Evolutionary conservation across 495 filamentous ascomycete genomes (phyloP), one percentile per base, ranked within the genome.

Genomic region (Hypoxylon trugodes): DNA sequence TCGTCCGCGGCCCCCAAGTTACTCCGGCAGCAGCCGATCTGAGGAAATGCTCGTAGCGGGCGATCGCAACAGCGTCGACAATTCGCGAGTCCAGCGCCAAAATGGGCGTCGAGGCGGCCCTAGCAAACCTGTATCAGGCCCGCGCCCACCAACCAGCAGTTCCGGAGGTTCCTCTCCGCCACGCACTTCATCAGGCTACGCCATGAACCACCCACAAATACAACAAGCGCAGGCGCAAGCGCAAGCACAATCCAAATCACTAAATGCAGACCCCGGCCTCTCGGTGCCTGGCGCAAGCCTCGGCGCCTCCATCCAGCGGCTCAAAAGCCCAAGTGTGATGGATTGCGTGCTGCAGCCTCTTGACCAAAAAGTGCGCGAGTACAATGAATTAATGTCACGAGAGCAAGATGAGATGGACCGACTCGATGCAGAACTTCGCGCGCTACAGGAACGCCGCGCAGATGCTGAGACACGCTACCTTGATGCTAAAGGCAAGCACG

Each of bases 301-400:
- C n/a, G 52, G 40, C 26, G 61, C 57, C 0, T 52, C 59, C 10
- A 69, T 72, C 53, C 69, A 60, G 37, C 69, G 69, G n/a, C 68
- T 73, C 6, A 70, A 71, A 59, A 70, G 65, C 38, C 70, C 70
- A 3, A 70, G 61, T 25, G 68, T 73, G 9, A 35, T 63, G 3
- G 68, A 73, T 9, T 69, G 65, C 54, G 70, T 73, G 53, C 56
- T 73, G 22, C 68, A 73, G 54, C 70, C 70, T 12, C 68, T 73
- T 0, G 68, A 71, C 3, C 61, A 63, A 36, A 73, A 73, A 33
- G 59, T 71, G 33, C 68, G 45, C 46, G 70, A 73, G 48, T 73
- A 73, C 47, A 51, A 58, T 8, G 54, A 54, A 22, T 15, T 66
- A 22, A 73, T 73, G 70, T 41, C 43, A 7, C 64, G 62, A 13